A percentile compares a stretch with the other conserved stretches of the same genome.
These are phyloP conservation scores for Boletus subcaerulescens DNA, from an alignment of 768 basidiomycete species.

Conservation along the genomic window DNA sequence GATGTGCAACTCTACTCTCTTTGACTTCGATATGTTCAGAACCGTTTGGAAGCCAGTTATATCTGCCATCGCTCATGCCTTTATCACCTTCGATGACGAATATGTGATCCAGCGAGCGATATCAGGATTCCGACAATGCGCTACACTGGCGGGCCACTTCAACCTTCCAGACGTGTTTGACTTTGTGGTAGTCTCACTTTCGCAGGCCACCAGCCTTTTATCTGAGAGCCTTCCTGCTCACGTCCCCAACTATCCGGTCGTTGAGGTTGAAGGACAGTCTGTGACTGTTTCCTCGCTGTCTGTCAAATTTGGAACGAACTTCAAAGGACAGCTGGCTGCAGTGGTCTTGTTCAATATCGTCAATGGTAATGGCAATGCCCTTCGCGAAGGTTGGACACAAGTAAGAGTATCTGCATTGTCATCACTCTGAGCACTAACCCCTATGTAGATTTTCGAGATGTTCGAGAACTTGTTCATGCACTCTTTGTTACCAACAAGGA, in stretches of 20 bases:
- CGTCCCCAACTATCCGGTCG: conserved; percentile 81
- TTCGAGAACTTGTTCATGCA: conserved; percentile 95
- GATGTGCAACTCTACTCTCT: conserved; percentile 72
- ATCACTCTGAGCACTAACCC: neutral
- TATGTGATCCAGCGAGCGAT: conserved; percentile 94
- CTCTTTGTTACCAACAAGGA: conserved; percentile 81
- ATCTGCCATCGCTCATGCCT: conserved; percentile 93
- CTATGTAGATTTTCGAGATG: conserved; percentile 89
- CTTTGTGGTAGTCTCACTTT: conserved; percentile 89
- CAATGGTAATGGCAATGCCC: conserved; percentile 90
- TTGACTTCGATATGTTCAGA: conserved; percentile 93
- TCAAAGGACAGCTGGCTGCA: conserved; percentile 93
- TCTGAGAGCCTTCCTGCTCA: conserved; percentile 66
- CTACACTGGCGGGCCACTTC: conserved; percentile 87
- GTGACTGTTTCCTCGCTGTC: conserved; percentile 91
- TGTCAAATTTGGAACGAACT: conserved; percentile 90
- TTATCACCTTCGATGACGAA: conserved; percentile 95
- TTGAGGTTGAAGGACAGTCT: conserved; percentile 86
- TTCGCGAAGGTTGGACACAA: conserved; percentile 94
- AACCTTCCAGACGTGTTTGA: conserved; percentile 94
- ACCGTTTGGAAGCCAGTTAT: conserved; percentile 91
- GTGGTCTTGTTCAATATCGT: conserved; percentile 98
- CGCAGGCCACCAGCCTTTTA: conserved; percentile 86
- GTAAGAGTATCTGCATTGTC: conserved; percentile 37
- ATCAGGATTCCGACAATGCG: conserved; percentile 95